Percentiles rank a stretch among this genome's conserved stretches.
Conservation (phyloP, 2,329 filamentous ascomycete species). For the Fusarium pseudograminearum region DNA sequence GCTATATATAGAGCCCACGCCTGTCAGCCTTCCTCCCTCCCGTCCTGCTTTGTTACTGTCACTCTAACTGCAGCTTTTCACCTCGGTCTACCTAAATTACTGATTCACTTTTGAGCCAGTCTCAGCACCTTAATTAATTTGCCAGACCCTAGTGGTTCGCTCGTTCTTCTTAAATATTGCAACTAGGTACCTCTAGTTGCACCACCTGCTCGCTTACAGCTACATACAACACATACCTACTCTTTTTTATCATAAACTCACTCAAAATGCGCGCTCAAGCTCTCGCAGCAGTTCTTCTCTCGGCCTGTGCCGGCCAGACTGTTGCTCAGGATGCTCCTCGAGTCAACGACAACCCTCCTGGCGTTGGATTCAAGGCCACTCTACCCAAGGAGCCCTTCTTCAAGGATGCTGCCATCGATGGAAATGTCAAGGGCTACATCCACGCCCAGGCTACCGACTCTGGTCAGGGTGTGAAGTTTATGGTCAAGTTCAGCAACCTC, state of each 20-base stretch:
- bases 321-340: conserved; percentile 60
- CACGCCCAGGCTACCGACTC: conserved; percentile 59
- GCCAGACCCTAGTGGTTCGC: conserved; percentile 28
- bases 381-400: conserved; percentile 67
- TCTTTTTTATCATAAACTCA: background rate
- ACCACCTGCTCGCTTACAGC: conserved; percentile 21
- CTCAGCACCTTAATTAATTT: conserved; percentile 20
- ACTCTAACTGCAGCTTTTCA: conserved; percentile 2
- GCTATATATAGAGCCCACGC: conserved; percentile 34
- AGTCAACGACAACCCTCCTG: conserved; percentile 67
- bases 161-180: conserved; percentile 19
- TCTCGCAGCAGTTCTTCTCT: conserved; percentile 46
- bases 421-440: conserved; percentile 68
- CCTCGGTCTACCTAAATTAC: conserved; percentile 2
- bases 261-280: conserved; percentile 42
- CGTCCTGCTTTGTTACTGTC: conserved; percentile 6
- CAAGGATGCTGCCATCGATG: conserved; percentile 58
- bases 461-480: conserved; percentile 67
- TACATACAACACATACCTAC: conserved; percentile 7
- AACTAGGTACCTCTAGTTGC: background rate
- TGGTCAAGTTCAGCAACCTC: conserved; percentile 68
- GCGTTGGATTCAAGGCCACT: conserved; percentile 65
- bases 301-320: conserved; percentile 48
- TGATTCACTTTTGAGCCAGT: conserved; percentile 33
- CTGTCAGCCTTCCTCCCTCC: conserved; percentile 11